phyloP scores from a whole-genome alignment of 163 green algal species.

The Prototheca wickerhamii region DNA sequence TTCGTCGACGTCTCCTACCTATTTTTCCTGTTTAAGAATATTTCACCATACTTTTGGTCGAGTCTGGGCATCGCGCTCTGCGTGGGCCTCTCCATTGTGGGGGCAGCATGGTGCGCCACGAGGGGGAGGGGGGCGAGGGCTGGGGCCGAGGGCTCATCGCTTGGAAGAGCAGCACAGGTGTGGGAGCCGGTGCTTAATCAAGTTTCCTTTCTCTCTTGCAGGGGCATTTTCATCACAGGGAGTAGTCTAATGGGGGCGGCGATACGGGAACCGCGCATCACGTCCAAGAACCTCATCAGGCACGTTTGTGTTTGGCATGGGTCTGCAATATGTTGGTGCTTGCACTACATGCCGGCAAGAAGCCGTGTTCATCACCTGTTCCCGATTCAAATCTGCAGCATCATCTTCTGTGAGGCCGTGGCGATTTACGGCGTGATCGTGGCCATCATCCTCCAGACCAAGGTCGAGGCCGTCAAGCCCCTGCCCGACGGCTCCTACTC shows the following conservation, averaged over 20 bases:
- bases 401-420: conserved; percentile 99
- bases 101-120: conserved; percentile 84
- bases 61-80: conserved; percentile 80
- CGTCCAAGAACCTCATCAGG: conserved; percentile 99
- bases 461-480: conserved; percentile 62
- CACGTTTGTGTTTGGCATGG: conserved; percentile 21
- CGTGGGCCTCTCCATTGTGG: conserved; percentile 90
- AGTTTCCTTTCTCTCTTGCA: conserved; percentile 23
- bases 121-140: not conserved
- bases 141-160: not conserved
- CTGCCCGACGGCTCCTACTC: conserved; percentile 27
- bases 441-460: conserved; percentile 97
- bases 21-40: conserved; percentile 78
- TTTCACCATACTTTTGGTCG: conserved; percentile 92
- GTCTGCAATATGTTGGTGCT: not conserved
- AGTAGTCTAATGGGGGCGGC: conserved; percentile 88
- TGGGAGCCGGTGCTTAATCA: not conserved
- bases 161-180: too few species aligned
- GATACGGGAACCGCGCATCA: conserved; percentile 90
- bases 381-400: conserved; percentile 41
- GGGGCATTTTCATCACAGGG: conserved; percentile 98
- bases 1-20: conserved; percentile 84
- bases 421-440: conserved; percentile 99
- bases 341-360: not conserved
- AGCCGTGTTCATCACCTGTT: not conserved